Evolutionary conservation across 2,329 filamentous ascomycete genomes (phyloP).

Genomic region (Colletotrichum cereale): DNA sequence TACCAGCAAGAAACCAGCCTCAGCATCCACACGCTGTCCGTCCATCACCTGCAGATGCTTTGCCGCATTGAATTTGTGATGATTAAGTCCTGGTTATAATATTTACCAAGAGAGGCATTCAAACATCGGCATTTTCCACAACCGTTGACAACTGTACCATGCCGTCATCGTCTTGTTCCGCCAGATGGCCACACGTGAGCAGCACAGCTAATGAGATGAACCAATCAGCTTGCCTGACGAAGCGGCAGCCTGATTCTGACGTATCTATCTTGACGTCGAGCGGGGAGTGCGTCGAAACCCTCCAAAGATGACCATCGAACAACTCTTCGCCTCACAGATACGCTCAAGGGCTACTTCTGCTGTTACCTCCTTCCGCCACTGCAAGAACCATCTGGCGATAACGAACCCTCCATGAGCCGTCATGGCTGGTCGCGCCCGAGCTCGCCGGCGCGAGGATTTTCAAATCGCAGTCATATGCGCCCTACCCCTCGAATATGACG

Average conservation of each 20-base stretch:
- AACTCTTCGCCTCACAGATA: background rate
- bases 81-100: background rate
- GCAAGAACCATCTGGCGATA: background rate
- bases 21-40: background rate
- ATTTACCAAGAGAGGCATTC: background rate
- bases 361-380: background rate
- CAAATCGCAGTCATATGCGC: slow-evolving; percentile 15
- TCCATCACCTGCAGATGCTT: background rate
- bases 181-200: background rate
- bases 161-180: background rate
- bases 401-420: background rate
- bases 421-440: background rate
- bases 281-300: background rate
- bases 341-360: background rate
- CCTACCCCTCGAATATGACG: slow-evolving; percentile 29
- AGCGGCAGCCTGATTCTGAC: background rate
- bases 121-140: background rate
- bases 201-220: background rate
- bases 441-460: slow-evolving; percentile 27
- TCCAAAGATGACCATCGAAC: background rate
- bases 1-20: background rate
- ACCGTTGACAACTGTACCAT: background rate
- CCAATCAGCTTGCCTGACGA: background rate
- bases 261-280: background rate
- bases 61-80: background rate